A percentile compares a stretch with the other conserved stretches of the same genome.
Conservation (phyloP, 2,329 filamentous ascomycete genomes). For the Pseudogymnoascus sp. region DNA sequence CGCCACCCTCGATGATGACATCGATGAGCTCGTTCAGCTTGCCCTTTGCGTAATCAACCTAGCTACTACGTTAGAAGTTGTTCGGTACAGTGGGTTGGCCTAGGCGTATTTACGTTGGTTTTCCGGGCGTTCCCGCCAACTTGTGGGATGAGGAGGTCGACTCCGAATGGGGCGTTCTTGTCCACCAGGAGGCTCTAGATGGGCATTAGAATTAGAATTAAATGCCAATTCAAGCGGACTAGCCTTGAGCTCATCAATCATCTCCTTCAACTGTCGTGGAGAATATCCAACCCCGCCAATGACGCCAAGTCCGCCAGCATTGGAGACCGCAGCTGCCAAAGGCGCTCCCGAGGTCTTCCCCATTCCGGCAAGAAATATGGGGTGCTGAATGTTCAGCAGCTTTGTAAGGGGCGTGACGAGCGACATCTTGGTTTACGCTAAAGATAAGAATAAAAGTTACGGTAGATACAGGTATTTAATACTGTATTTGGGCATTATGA, state of each 20-base stretch:
- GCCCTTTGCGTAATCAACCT: slow-evolving; percentile 99
- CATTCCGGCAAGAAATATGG: slow-evolving; percentile 93
- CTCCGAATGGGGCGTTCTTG: slow-evolving; percentile 92
- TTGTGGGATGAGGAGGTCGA: slow-evolving; percentile 88
- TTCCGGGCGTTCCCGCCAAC: slow-evolving; percentile 91
- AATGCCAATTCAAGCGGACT: slow-evolving; percentile 44
- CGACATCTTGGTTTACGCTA: slow-evolving; percentile 51
- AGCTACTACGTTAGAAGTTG: slow-evolving; percentile 34
- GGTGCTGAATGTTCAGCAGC: slow-evolving; percentile 96
- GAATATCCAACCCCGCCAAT: slow-evolving; percentile 95
- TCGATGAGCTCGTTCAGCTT: slow-evolving; percentile 87
- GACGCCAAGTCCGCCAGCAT: slow-evolving; percentile 92
- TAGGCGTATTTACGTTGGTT: slow-evolving; percentile 48
- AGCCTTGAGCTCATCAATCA: slow-evolving; percentile 89
- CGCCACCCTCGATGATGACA: slow-evolving; percentile 86
- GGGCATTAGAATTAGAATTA: not conserved
- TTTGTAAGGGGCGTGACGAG: slow-evolving; percentile 89
- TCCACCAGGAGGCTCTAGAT: slow-evolving; percentile 55
- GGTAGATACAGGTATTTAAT: not conserved
- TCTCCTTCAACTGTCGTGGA: slow-evolving; percentile 91
- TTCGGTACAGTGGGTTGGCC: slow-evolving; percentile 14
- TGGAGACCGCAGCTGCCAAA: slow-evolving; percentile 92
- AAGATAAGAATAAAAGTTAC: not conserved
- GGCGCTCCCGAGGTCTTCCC: slow-evolving; percentile 96
- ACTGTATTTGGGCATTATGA: not conserved